Conservation (phyloP, 139 green algal species). For the Zygnema cylindricum region DNA sequence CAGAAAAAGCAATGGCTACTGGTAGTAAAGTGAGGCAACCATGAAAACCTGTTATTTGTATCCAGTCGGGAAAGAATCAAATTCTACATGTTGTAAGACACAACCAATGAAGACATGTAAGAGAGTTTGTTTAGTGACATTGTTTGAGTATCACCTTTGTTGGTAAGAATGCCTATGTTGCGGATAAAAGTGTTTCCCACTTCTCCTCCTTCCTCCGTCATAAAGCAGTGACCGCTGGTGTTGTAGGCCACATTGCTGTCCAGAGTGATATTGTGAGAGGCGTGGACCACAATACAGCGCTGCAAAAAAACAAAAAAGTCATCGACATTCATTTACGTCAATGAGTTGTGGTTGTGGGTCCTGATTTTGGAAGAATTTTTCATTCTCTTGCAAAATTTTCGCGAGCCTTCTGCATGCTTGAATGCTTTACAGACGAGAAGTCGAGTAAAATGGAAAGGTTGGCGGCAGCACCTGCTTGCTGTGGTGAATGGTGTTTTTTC, state of each 20-base stretch:
- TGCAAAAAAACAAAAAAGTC: slow-evolving; percentile 20
- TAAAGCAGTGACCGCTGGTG: slow-evolving; percentile 75
- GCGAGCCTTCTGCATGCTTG: background rate
- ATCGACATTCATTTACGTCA: too few species aligned
- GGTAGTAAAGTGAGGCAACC: slow-evolving; percentile 7
- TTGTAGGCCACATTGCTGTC: slow-evolving; percentile 75
- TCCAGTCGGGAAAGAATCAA: too few species aligned
- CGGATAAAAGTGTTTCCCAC: slow-evolving; percentile 56
- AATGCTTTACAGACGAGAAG: background rate
- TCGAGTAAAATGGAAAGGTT: background rate
- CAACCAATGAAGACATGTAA: too few species aligned
- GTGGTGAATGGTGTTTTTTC: slow-evolving; percentile 20
- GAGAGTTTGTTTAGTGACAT: too few species aligned
- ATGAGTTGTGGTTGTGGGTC: too few species aligned
- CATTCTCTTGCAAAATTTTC: background rate
- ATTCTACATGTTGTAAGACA: too few species aligned
- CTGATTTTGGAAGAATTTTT: background rate
- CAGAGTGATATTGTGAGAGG: slow-evolving; percentile 42
- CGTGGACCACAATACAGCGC: slow-evolving; percentile 56
- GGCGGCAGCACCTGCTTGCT: slow-evolving; percentile 31
- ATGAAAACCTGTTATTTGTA: too few species aligned
- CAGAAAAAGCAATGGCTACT: slow-evolving; percentile 2
- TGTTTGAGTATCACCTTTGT: slow-evolving; percentile 32
- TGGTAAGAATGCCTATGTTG: slow-evolving; percentile 78
- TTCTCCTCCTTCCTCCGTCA: slow-evolving; percentile 73